Evolutionary conservation across 2,329 filamentous ascomycete species (phyloP).

Genomic region (Zasmidium cellare): DNA sequence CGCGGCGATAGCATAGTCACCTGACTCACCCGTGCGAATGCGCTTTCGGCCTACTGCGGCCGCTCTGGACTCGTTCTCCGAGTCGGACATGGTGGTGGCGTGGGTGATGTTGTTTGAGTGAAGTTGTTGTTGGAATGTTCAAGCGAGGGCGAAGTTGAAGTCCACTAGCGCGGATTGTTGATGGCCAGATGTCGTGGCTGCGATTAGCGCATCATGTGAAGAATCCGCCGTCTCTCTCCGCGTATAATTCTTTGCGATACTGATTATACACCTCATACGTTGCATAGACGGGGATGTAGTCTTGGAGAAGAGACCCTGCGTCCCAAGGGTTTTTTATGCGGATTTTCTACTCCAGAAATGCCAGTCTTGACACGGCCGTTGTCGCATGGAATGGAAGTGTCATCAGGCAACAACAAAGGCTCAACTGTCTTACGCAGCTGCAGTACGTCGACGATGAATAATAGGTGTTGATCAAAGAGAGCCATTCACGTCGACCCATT

Average conservation of each 20-base stretch:
- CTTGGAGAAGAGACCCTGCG: neutral
- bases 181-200: neutral
- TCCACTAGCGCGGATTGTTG: neutral
- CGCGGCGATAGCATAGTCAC: neutral
- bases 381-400: neutral
- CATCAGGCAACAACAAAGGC: neutral
- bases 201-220: neutral
- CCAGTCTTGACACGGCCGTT: neutral
- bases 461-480: too few species aligned
- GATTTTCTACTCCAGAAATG: neutral
- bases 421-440: too few species aligned
- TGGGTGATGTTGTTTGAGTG: neutral
- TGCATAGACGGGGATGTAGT: neutral
- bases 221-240: too few species aligned
- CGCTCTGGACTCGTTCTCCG: slow-evolving; percentile 8
- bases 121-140: neutral
- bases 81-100: slow-evolving; percentile 7
- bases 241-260: too few species aligned
- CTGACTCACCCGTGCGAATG: slow-evolving; percentile 1
- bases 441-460: too few species aligned
- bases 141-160: neutral
- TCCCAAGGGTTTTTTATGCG: neutral
- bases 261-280: neutral
- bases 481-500: neutral
- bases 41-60: slow-evolving; percentile 11